A percentile compares a stretch with the other conserved stretches of the same genome.
phyloP scores from a whole-genome alignment of 1,139 yeast species.

The Citeromyces hawaiiensis region DNA sequence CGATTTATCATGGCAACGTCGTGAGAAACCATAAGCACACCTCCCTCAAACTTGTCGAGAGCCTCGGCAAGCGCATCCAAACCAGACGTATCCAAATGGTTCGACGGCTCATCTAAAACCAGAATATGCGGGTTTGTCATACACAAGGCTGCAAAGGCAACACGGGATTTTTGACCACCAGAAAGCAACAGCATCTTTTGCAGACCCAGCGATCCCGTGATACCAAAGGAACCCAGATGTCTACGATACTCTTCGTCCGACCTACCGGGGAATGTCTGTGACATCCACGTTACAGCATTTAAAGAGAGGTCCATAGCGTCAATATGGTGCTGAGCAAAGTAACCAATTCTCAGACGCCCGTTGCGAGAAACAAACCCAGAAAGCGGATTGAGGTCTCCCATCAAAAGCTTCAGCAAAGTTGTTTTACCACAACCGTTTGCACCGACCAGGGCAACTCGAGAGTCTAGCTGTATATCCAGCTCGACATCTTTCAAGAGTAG shows the following conservation, averaged over 20 bases:
- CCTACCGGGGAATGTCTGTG: slow-evolving; percentile 80
- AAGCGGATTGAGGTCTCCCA: slow-evolving; percentile 64
- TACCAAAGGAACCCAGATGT: slow-evolving; percentile 93
- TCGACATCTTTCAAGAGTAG: slow-evolving; percentile 60
- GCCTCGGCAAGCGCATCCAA: slow-evolving; percentile 91
- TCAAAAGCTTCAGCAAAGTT: slow-evolving; percentile 72
- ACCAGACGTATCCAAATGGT: slow-evolving; percentile 97
- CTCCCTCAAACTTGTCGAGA: slow-evolving; percentile 78
- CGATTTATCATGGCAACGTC: slow-evolving; percentile 82
- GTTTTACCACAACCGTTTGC: slow-evolving; percentile 99
- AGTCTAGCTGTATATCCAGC: slow-evolving; percentile 82
- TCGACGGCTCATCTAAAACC: slow-evolving; percentile 94
- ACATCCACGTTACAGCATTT: slow-evolving; percentile 93
- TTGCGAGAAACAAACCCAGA: slow-evolving; percentile 69
- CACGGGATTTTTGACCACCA: slow-evolving; percentile 98
- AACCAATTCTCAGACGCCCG: slow-evolving; percentile 84
- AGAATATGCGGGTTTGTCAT: slow-evolving; percentile 84
- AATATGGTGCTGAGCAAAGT: slow-evolving; percentile 98
- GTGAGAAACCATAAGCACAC: slow-evolving; percentile 94
- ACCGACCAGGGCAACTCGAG: slow-evolving; percentile 94
- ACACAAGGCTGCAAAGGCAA: slow-evolving; percentile 93
- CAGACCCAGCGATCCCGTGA: slow-evolving; percentile 85
- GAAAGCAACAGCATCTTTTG: slow-evolving; percentile 84
- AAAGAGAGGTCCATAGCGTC: slow-evolving; percentile 90
- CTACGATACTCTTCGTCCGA: slow-evolving; percentile 96